Base-by-base conservation (phyloP, 108 stramenopile genomes). In the Stephanodiscus triporus region DNA sequence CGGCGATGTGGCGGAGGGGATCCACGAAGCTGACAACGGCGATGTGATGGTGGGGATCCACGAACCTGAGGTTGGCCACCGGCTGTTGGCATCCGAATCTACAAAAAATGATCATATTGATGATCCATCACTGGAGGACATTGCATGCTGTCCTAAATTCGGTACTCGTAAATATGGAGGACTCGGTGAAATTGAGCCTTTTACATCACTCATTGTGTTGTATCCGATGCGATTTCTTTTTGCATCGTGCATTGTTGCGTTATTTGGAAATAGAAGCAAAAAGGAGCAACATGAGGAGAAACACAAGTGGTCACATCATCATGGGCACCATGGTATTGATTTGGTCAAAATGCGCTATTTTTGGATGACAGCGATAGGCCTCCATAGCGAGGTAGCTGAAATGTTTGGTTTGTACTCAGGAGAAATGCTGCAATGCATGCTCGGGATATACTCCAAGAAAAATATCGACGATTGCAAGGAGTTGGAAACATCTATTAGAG, bases 351-450 rank as follows among this genome's bases (percentile, higher is more conserved):
- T 58, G 20, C 70, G 86, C 14, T 87, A 92, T 27, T 66, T 94
- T 17, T 96, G 95, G 95, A 27, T 89, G 50, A 63, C 66, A 24
- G 91, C 92, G 9, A 83, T 96, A 30, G 80, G 70, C 5, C 34
- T 76, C 59, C 84, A 94, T 51, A 85, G 90, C 38, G 87, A 96
- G 16, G 81, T 93, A 34, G 95, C 91, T 0, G 55, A 76, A 54
- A 83, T 82, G 56, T 81, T 88, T 70, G 95, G 95, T 9, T 75
- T 88, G 59, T 94, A 94, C 54, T 88, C 87, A 56, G 80, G 85
- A 6, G 84, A 92, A 65, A 72, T 92, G 14, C 72, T 96, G 24
- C 84, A 89, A 67, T 89, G 89, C 19, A 96, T n/a, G 95, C 87
- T 96, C 40, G 95, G 92, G 19, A 79, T 96, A 30, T 62, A 84